Base-by-base conservation (phyloP, 225 moss, liverwort and hornwort genomes). In the Physcomitrium patens region DNA sequence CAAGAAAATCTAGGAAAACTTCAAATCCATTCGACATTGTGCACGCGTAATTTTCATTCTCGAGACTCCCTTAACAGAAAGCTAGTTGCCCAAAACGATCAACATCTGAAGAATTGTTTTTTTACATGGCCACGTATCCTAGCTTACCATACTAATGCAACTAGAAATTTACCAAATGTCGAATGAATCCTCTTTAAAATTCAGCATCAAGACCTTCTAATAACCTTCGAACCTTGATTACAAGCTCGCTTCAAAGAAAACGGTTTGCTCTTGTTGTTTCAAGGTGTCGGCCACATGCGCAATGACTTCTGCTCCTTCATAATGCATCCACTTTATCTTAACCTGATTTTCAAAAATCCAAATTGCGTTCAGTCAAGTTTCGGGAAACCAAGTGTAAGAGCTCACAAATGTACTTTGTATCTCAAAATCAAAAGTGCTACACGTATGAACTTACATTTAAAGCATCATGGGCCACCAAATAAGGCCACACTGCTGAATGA, bases 401-500 rank as follows among this genome's bases (percentile, higher is more conserved):
- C 57, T 2, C 58, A 60, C 15, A 31, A 13, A 44, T 42, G 9
- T 24, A 13, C 1, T 53, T 7, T 63, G 0, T 48, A 45, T 59
- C 48, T 60, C 55, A 48, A 19, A 48, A 53, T 48, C 41, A 41
- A 47, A n/a, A 60, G 43, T 10, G 65, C 43, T 8, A 24, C 41
- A 18, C 28, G 71, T 48, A 56, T 8, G 8, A 37, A 67, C 91
- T 78, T 79, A 96, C 96, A 27, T 88, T 81, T 62, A 91, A 83
- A 16, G 86, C 63, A 77, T 94, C 88, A 64, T 92, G 94, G 20
- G 92, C 89, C 64, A 94, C 89, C 64, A 94, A 50, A 69, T 79
- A 96, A 11, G 96, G 94, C 96, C 94, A 96, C 60, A 96, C 72
- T 0, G 94, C 92, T 0, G 85, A 83, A 75, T 96, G 94, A 69